Conservation (phyloP, 345 rosid genomes). For the Salix viminalis region DNA sequence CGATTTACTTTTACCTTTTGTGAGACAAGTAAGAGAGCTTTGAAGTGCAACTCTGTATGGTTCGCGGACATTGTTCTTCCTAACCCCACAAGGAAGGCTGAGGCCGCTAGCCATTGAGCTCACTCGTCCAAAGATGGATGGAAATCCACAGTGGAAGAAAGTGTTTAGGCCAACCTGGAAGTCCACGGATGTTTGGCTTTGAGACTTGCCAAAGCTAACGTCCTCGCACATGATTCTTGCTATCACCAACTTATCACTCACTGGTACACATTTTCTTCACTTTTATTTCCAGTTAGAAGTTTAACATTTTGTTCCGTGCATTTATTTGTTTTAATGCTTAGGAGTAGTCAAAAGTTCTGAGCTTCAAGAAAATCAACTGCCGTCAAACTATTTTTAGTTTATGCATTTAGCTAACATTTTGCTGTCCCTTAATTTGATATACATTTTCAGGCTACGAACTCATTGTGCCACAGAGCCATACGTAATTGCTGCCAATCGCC, state of each 20-base stretch:
- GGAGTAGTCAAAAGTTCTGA: too few relatives aligned
- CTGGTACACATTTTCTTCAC: constrained; percentile 34
- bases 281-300: too few relatives aligned
- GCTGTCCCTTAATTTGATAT: background rate
- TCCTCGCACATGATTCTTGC: constrained; percentile 49
- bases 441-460: constrained; percentile 52
- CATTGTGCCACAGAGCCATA: constrained; percentile 72
- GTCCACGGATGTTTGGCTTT: constrained; percentile 50
- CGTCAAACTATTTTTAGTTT: too few relatives aligned
- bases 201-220: constrained; percentile 23
- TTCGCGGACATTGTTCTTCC: constrained; percentile 61
- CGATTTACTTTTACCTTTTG: constrained; percentile 60
- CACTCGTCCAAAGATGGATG: constrained; percentile 24
- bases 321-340: too few relatives aligned
- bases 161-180: constrained; percentile 36
- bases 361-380: too few relatives aligned
- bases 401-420: too few relatives aligned
- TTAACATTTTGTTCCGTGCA: too few relatives aligned
- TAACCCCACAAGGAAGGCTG: constrained; percentile 43
- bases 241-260: constrained; percentile 60
- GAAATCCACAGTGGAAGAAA: constrained; percentile 54
- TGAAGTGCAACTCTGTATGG: constrained; percentile 50
- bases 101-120: constrained; percentile 65
- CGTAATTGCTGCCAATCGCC: constrained; percentile 63
- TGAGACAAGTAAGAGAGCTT: constrained; percentile 51